A percentile compares a stretch with the other conserved stretches of the same genome.
phyloP scores from a whole-genome alignment of 75 land plant genomes.

The Azolla pinnata region DNA sequence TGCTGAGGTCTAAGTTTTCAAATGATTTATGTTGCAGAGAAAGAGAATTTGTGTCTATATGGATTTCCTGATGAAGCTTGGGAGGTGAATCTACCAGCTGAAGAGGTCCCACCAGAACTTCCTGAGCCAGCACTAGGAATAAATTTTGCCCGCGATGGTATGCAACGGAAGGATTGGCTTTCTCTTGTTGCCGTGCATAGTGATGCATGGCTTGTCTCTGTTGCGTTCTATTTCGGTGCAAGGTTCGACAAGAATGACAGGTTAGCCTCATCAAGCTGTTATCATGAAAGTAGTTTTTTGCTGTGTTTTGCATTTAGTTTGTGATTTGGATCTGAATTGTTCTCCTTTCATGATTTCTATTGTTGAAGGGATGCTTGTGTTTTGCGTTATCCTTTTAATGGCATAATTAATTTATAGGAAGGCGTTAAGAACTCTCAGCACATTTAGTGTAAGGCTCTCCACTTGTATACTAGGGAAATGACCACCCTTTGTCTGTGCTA shows the following conservation, averaged over 20 bases:
- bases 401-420: no score
- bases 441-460: no score
- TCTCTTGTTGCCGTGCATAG: slow-evolving; percentile 63
- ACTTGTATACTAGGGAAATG: no score
- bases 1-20: neutral
- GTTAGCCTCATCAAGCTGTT: slow-evolving; percentile 19
- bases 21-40: slow-evolving; percentile 25
- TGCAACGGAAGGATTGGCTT: slow-evolving; percentile 60
- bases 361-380: no score
- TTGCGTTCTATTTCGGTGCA: slow-evolving; percentile 60
- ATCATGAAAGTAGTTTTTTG: no score
- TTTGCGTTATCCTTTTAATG: no score
- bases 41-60: slow-evolving; percentile 55
- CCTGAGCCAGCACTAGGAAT: slow-evolving; percentile 67
- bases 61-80: slow-evolving; percentile 53
- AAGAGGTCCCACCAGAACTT: slow-evolving; percentile 62
- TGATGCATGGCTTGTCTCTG: slow-evolving; percentile 64
- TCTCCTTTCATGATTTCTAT: no score
- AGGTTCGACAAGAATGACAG: slow-evolving; percentile 55
- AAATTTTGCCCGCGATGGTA: slow-evolving; percentile 66
- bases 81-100: slow-evolving; percentile 64
- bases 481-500: no score
- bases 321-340: no score
- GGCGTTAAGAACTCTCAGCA: no score
- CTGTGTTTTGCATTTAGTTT: no score